Evolutionary conservation across 1,284 basidiomycete species (phyloP), one percentile per base, ranked within the genome.

Genomic region (Calocybe gambosa): DNA sequence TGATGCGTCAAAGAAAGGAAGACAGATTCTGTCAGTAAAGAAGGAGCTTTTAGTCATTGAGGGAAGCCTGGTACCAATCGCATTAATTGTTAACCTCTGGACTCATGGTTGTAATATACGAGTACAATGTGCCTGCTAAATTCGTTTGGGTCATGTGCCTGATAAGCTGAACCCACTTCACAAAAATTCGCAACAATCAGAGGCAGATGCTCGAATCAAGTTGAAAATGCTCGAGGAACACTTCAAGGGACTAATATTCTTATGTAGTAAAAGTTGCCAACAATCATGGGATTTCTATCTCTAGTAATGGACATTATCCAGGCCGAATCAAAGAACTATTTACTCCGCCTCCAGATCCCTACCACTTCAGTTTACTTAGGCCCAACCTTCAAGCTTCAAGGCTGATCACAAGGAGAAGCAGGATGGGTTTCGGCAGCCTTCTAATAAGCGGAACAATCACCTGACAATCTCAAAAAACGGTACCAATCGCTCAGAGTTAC

Each of bases 211-310:
- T 9, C 25, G 25, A 9, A 9, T 26, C 25, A n/a, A n/a, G n/a
- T n/a, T n/a, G n/a, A n/a, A n/a, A n/a, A n/a, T n/a, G n/a, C n/a
- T n/a, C n/a, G n/a, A n/a, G n/a, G n/a, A n/a, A n/a, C n/a, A n/a
- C n/a, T n/a, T n/a, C n/a, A n/a, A n/a, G n/a, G n/a, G n/a, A n/a
- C n/a, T n/a, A n/a, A n/a, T n/a, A n/a, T n/a, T n/a, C n/a, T n/a
- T n/a, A n/a, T n/a, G n/a, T n/a, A n/a, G n/a, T n/a, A n/a, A n/a
- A 79, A 60, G 72, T 80, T 8, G 73, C 80, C 19, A 80, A 80
- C 56, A 73, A 59, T 39, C 71, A 81, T 59, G 77, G 78, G 47
- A 75, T 78, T 58, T 39, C n/a, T n/a, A n/a, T n/a, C n/a, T n/a
- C n/a, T n/a, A n/a, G 68, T 60, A 39, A 38, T 40, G 6, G 15